Percentiles rank a stretch among this genome's conserved stretches.
phyloP scores from a whole-genome alignment of 176 grass and related monocot species.

The Lolium multiflorum region DNA sequence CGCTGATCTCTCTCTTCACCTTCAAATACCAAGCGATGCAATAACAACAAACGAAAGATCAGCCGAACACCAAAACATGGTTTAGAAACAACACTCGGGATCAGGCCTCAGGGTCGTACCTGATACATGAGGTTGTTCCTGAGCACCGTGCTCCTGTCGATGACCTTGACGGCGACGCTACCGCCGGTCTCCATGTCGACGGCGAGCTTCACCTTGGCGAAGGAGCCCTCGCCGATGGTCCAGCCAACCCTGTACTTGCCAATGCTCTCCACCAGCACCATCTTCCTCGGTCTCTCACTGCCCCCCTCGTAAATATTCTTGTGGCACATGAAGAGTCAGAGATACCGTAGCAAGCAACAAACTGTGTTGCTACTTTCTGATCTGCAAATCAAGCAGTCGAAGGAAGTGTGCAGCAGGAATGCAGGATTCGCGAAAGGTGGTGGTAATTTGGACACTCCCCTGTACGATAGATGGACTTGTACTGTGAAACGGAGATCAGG shows the following conservation, averaged over 20 bases:
- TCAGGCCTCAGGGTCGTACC: neutral
- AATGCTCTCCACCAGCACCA: conserved; percentile 47
- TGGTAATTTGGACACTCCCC: neutral
- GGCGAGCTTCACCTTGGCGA: conserved; percentile 78
- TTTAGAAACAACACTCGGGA: neutral
- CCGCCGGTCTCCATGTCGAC: conserved; percentile 51
- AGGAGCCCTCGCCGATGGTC: conserved; percentile 73
- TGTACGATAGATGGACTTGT: neutral
- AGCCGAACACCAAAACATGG: neutral
- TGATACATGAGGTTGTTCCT: conserved; percentile 72
- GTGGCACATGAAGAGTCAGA: neutral
- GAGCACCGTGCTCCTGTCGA: conserved; percentile 61
- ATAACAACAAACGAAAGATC: neutral
- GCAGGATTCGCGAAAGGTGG: neutral
- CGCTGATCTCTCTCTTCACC: conserved; percentile 75
- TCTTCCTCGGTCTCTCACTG: conserved; percentile 18
- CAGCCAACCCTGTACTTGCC: conserved; percentile 68
- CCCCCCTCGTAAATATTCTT: neutral
- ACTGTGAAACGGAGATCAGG: neutral
- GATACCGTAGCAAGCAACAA: neutral
- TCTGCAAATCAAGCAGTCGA: neutral
- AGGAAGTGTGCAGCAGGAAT: neutral
- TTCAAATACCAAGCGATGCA: conserved; percentile 33
- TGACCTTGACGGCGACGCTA: conserved; percentile 69
- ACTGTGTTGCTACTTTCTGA: neutral